Percentiles rank a stretch among this genome's conserved stretches.
Conservation (phyloP, 495 filamentous ascomycete genomes). For the Oleoguttula mirabilis region DNA sequence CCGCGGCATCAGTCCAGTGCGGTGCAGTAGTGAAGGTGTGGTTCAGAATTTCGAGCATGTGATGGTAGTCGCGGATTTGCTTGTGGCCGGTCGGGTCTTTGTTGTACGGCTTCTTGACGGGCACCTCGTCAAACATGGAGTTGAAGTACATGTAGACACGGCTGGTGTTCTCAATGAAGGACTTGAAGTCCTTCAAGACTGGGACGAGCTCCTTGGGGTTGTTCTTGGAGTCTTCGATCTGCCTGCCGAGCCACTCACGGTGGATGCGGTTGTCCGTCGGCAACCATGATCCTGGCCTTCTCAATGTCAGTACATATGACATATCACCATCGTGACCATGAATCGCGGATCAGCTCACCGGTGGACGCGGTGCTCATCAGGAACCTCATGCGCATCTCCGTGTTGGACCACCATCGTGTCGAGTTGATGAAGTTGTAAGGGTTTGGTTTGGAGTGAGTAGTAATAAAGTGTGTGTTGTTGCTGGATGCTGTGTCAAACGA, state of each 20-base stretch:
- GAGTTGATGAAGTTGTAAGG: no score
- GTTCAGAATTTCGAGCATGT: constrained; percentile 55
- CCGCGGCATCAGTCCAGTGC: constrained; percentile 42
- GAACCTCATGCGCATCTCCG: constrained; percentile 31
- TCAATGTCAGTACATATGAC: constrained; percentile 6
- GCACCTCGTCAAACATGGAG: constrained; percentile 49
- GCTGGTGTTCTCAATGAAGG: constrained; percentile 35
- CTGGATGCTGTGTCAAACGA: no score
- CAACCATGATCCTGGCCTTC: constrained; percentile 40
- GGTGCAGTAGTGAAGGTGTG: constrained; percentile 51
- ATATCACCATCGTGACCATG: background rate
- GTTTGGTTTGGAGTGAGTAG: no score
- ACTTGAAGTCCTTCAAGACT: constrained; percentile 34
- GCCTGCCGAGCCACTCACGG: constrained; percentile 36
- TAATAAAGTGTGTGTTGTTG: no score
- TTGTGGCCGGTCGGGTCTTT: constrained; percentile 46
- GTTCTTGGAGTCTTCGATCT: constrained; percentile 36
- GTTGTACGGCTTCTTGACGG: constrained; percentile 42
- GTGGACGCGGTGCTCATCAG: constrained; percentile 30
- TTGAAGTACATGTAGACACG: constrained; percentile 23
- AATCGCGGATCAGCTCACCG: constrained; percentile 22
- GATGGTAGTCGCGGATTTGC: constrained; percentile 50
- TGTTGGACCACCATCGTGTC: no score
- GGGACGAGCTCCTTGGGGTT: constrained; percentile 35
- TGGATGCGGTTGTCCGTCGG: constrained; percentile 42